Conservation (phyloP, 495 filamentous ascomycete genomes). For the Penicillium angulare region DNA sequence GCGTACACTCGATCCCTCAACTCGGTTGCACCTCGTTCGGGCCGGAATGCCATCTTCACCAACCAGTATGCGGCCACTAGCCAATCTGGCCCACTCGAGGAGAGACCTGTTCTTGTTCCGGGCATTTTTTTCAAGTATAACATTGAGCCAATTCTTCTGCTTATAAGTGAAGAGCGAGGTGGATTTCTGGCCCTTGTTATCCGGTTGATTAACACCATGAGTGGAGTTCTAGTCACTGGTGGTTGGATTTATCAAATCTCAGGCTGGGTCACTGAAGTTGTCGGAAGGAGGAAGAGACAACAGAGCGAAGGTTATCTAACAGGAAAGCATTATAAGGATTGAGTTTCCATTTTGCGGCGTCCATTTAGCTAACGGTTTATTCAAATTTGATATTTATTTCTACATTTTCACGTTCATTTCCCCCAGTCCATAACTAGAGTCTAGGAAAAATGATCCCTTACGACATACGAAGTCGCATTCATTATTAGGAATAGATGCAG, state of each 20-base stretch:
- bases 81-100: conserved; percentile 65
- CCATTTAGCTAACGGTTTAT: no score
- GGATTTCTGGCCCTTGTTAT: conserved; percentile 72
- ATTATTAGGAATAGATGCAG: no score
- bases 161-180: conserved; percentile 77
- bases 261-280: conserved; percentile 51
- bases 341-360: conserved; percentile 5
- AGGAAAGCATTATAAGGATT: conserved; percentile 46
- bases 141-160: conserved; percentile 91
- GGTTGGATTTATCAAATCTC: conserved; percentile 62
- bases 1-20: conserved; percentile 30
- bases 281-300: conserved; percentile 39
- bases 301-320: conserved; percentile 58
- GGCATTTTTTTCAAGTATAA: conserved; percentile 99
- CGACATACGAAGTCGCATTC: no score
- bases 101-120: conserved; percentile 63
- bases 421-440: no score
- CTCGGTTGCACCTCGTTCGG: conserved; percentile 20
- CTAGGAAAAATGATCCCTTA: no score
- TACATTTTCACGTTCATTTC: no score
- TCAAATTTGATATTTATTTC: no score
- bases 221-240: conserved; percentile 60
- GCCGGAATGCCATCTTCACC: conserved; percentile 68
- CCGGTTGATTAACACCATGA: conserved; percentile 67
- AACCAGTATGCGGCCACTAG: conserved; percentile 98